These are phyloP conservation scores for Picocystis sp. DNA, from an alignment of 163 green algal species.

Conservation along the genomic window DNA sequence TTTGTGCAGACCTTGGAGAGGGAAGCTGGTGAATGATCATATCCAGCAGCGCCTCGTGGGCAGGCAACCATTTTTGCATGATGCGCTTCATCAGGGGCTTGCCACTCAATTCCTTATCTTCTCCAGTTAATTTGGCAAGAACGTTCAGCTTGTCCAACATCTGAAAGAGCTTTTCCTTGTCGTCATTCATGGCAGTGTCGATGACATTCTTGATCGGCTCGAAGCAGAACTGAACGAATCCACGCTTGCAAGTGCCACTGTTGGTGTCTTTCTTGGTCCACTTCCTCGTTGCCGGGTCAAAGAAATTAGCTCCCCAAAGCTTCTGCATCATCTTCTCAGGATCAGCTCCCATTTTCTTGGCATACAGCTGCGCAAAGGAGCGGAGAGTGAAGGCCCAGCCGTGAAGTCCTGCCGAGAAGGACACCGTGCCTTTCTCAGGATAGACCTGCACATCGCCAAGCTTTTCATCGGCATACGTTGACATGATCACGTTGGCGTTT, in stretches of 20 bases:
- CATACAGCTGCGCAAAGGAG: slow-evolving; percentile 92
- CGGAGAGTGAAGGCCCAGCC: slow-evolving; percentile 99
- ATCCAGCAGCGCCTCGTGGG: slow-evolving; percentile 87
- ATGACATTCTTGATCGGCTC: slow-evolving; percentile 91
- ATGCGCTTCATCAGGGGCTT: slow-evolving; percentile 99
- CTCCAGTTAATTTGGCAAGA: slow-evolving; percentile 53
- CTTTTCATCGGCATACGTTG: slow-evolving; percentile 87
- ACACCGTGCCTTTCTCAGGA: slow-evolving; percentile 96
- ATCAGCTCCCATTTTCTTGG: slow-evolving; percentile 81
- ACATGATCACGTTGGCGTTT: slow-evolving; percentile 99
- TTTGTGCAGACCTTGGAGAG: slow-evolving; percentile 79
- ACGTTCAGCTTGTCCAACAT: slow-evolving; percentile 92
- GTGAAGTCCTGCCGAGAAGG: slow-evolving; percentile 96
- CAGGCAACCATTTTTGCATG: slow-evolving; percentile 97
- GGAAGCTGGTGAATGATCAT: slow-evolving; percentile 99
- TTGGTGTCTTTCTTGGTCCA: slow-evolving; percentile 85
- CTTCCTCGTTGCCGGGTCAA: slow-evolving; percentile 94
- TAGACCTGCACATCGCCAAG: slow-evolving; percentile 78
- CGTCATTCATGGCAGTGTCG: slow-evolving; percentile 82
- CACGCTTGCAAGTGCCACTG: slow-evolving; percentile 71
- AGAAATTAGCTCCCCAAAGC: slow-evolving; percentile 99
- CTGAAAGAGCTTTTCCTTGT: slow-evolving; percentile 87
- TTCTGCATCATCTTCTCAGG: slow-evolving; percentile 93
- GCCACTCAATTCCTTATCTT: slow-evolving; percentile 91
- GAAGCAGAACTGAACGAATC: slow-evolving; percentile 99